phyloP scores from a whole-genome alignment of 495 filamentous ascomycete species.

The Hyphodiscus hymeniophilus region DNA sequence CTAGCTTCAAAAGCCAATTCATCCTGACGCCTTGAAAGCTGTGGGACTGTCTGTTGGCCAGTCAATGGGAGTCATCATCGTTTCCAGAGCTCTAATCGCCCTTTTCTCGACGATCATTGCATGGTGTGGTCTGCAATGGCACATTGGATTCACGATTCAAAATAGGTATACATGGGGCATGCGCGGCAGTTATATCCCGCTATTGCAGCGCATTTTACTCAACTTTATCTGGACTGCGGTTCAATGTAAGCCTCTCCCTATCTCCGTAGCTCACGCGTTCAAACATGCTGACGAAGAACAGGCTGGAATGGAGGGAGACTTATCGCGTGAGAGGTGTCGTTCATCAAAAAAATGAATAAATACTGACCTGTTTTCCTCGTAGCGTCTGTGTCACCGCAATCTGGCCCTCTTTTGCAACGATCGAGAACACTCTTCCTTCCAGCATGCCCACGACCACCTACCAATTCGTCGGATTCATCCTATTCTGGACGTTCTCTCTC shows the following conservation, averaged over 20 bases:
- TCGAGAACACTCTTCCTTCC: conserved; percentile 36
- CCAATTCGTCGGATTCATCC: conserved; percentile 35
- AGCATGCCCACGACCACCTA: conserved; percentile 34
- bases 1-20: too few relatives aligned
- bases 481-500: conserved; percentile 36
- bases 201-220: conserved; percentile 15
- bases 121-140: conserved; percentile 19
- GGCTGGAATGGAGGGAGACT: conserved; percentile 10
- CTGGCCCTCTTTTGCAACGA: conserved; percentile 14
- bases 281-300: too few relatives aligned
- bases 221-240: conserved; percentile 26
- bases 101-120: conserved; percentile 29
- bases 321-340: not conserved
- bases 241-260: too few relatives aligned
- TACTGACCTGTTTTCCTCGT: conserved; percentile 12
- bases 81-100: conserved; percentile 26
- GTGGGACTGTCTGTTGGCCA: conserved; percentile 30
- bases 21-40: conserved; percentile 23
- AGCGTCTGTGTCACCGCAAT: conserved; percentile 14
- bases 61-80: conserved; percentile 28
- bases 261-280: too few relatives aligned
- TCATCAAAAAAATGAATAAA: conserved; percentile 14
- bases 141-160: conserved; percentile 26
- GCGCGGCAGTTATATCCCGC: conserved; percentile 15
- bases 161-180: conserved; percentile 24